Evolutionary conservation across 257 asterid genomes (phyloP).

Genomic region (Ligustrum vulgare): DNA sequence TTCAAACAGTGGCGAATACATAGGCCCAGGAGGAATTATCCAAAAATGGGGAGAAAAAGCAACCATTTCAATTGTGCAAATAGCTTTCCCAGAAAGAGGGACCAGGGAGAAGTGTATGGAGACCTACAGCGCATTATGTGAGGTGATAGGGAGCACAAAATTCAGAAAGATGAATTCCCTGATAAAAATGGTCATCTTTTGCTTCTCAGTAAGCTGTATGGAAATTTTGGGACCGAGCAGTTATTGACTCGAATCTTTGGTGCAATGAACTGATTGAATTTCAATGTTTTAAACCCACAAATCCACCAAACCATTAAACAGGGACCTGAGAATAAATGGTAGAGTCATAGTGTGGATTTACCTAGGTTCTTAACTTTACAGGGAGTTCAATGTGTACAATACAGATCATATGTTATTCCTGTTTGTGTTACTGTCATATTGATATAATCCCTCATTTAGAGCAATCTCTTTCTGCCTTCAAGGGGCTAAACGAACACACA

Average conservation of each 20-base stretch:
- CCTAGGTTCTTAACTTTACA: not conserved
- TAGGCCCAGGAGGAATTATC: not conserved
- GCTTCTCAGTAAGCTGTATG: too few species aligned
- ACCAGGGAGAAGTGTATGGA: too few species aligned
- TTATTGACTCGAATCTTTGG: not conserved
- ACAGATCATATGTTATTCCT: not conserved
- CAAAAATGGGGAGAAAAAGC: not conserved
- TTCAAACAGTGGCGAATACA: not conserved
- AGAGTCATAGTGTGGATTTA: too few species aligned
- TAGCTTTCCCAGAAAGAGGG: too few species aligned
- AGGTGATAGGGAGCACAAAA: too few species aligned
- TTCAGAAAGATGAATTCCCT: too few species aligned
- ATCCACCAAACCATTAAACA: not conserved
- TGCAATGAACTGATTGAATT: not conserved
- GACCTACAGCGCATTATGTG: too few species aligned
- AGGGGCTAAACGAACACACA: not conserved
- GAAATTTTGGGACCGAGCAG: not conserved
- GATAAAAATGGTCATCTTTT: too few species aligned
- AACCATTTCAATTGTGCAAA: too few species aligned
- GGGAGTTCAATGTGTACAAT: not conserved
- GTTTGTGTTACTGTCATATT: not conserved
- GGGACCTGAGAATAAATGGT: not conserved
- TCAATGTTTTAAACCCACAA: not conserved
- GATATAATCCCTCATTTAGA: not conserved
- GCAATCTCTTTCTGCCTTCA: conserved; percentile 6